A percentile compares a stretch with the other conserved stretches of the same genome.
These are phyloP conservation scores for Ogataea degrootiae DNA, from an alignment of 805 yeast species.

Conservation along the genomic window DNA sequence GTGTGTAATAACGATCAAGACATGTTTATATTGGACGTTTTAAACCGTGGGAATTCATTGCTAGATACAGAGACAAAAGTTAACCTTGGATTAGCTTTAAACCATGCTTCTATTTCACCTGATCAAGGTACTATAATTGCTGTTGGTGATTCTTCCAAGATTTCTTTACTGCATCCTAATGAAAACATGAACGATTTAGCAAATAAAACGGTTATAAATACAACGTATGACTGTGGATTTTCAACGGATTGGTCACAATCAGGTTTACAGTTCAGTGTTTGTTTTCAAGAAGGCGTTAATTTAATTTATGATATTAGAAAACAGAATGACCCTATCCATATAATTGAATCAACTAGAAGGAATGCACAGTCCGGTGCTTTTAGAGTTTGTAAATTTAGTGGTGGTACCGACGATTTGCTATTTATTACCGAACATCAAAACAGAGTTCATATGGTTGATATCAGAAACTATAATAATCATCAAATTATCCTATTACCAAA, in stretches of 20 bases:
- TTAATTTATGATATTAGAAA: constrained; percentile 74
- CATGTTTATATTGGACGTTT: constrained; percentile 60
- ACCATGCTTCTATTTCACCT: constrained; percentile 67
- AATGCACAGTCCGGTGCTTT: constrained; percentile 39
- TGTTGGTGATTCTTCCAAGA: constrained; percentile 73
- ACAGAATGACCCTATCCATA: constrained; percentile 45
- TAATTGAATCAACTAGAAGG: constrained; percentile 56
- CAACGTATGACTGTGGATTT: constrained; percentile 74
- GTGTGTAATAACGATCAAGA: constrained; percentile 82
- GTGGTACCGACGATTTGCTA: constrained; percentile 69
- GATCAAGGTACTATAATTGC: constrained; percentile 54
- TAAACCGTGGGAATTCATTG: constrained; percentile 36
- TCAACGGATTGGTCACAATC: constrained; percentile 77
- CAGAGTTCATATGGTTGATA: constrained; percentile 78
- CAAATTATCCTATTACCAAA: constrained; percentile 70
- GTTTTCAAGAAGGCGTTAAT: constrained; percentile 83
- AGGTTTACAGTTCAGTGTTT: constrained; percentile 67
- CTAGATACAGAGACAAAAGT: constrained; percentile 27
- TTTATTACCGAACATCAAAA: constrained; percentile 82
- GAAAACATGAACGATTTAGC: constrained; percentile 21
- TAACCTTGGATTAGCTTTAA: constrained; percentile 61
- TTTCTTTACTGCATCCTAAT: constrained; percentile 52
- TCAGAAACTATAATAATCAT: constrained; percentile 67
- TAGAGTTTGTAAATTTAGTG: constrained; percentile 46
- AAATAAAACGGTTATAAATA: constrained; percentile 34